phyloP scores from a whole-genome alignment of 169 alveolate species.

The Ichthyophthirius multifiliis region DNA sequence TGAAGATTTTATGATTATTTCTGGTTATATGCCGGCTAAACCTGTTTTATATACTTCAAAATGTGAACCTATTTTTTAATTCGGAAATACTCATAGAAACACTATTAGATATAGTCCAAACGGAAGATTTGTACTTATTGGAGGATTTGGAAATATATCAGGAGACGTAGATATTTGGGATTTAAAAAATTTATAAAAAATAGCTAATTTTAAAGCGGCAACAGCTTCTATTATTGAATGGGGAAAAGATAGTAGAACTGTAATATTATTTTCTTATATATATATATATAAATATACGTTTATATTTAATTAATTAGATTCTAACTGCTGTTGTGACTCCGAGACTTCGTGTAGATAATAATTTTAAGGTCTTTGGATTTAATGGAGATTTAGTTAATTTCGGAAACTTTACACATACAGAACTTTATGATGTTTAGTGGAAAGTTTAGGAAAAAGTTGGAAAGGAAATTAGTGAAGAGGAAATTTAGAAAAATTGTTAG shows the following conservation, averaged over 20 bases:
- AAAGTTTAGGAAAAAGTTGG: background rate
- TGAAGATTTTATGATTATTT: conserved; percentile 60
- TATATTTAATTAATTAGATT: conserved; percentile 32
- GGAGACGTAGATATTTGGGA: conserved; percentile 93
- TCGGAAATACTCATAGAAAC: conserved; percentile 82
- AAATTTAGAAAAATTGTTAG: background rate
- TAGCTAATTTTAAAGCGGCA: conserved; percentile 54
- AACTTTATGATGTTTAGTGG: conserved; percentile 14
- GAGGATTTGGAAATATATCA: conserved; percentile 91
- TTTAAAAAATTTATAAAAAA: conserved; percentile 52
- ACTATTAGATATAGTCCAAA: conserved; percentile 76
- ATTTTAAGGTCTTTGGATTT: conserved; percentile 73
- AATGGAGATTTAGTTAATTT: conserved; percentile 63
- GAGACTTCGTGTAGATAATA: conserved; percentile 89
- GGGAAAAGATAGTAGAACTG: conserved; percentile 55
- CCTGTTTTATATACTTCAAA: conserved; percentile 35
- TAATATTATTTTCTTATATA: background rate
- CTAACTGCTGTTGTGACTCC: conserved; percentile 88
- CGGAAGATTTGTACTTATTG: conserved; percentile 75
- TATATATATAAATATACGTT: background rate
- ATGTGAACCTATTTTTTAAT: conserved; percentile 53
- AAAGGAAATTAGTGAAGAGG: background rate
- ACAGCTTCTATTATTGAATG: conserved; percentile 56
- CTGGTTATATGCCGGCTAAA: conserved; percentile 75
- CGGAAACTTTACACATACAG: background rate